Evolutionary conservation across 139 green algal genomes (phyloP).

Genomic region (Micractinium conductrix): DNA sequence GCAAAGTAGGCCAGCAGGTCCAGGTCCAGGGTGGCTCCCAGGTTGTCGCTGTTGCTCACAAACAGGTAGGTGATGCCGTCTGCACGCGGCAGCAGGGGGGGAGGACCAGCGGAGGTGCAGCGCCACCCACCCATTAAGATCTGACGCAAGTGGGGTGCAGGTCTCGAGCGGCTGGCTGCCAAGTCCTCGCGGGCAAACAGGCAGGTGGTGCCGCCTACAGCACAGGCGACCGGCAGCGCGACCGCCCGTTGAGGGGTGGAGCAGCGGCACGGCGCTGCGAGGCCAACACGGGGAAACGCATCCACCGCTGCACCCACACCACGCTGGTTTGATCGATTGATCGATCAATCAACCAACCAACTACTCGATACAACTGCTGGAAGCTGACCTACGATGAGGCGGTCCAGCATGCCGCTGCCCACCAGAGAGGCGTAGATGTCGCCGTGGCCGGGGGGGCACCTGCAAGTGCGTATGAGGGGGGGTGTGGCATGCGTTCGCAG

Average conservation of each 20-base stretch:
- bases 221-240: no score
- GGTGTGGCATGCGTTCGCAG: not conserved
- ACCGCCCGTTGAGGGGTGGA: no score
- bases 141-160: no score
- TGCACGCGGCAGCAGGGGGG: constrained; percentile 38
- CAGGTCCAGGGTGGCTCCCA: constrained; percentile 89
- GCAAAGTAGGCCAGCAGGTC: constrained; percentile 90
- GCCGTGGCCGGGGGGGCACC: constrained; percentile 90
- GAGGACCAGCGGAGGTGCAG: not conserved
- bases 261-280: no score
- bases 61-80: constrained; percentile 75
- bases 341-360: no score
- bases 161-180: no score
- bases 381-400: constrained; percentile 65
- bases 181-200: not conserved
- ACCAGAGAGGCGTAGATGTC: constrained; percentile 95
- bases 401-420: constrained; percentile 87
- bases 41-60: constrained; percentile 91
- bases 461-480: constrained; percentile 33
- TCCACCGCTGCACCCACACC: no score
- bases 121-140: no score
- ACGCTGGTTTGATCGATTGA: no score
- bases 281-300: no score
- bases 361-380: no score
- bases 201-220: not conserved